A percentile compares a stretch with the other conserved stretches of the same genome.
Evolutionary conservation across 331 rosid genomes (phyloP).

Genomic region (Arachis monticola): DNA sequence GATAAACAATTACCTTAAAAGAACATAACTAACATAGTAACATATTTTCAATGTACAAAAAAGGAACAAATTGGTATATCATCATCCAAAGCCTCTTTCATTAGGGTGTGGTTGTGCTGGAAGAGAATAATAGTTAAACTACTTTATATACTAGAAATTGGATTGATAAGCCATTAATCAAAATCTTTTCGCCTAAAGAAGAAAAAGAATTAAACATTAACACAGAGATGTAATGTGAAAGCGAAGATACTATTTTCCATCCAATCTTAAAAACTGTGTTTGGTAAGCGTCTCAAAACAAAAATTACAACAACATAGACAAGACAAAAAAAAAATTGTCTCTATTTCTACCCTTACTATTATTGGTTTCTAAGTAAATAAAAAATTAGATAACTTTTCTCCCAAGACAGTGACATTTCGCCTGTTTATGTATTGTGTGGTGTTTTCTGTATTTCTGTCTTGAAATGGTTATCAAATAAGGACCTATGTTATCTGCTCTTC

Average conservation of each 20-base stretch:
- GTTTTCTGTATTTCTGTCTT: too few species aligned
- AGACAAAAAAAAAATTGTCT: too few species aligned
- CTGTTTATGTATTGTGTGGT: too few species aligned
- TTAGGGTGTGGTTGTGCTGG: background rate
- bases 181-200: constrained; percentile 49
- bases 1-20: constrained; percentile 12
- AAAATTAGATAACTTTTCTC: too few species aligned
- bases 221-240: constrained; percentile 7
- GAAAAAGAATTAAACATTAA: constrained; percentile 23
- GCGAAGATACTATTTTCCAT: background rate
- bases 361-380: too few species aligned
- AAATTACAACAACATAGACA: too few species aligned
- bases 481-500: constrained; percentile 67
- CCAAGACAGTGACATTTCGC: too few species aligned
- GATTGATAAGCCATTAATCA: constrained; percentile 42
- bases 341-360: too few species aligned
- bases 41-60: constrained; percentile 35
- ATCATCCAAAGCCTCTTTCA: constrained; percentile 32
- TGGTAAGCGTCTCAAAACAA: too few species aligned
- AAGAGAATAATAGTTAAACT: constrained; percentile 6
- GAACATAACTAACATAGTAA: constrained; percentile 29
- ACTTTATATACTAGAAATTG: constrained; percentile 35
- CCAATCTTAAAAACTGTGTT: background rate
- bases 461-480: background rate
- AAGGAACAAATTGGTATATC: constrained; percentile 14